These are phyloP conservation scores for Eleusine coracana DNA, from an alignment of 176 grass and related monocot genomes.

Conservation along the genomic window DNA sequence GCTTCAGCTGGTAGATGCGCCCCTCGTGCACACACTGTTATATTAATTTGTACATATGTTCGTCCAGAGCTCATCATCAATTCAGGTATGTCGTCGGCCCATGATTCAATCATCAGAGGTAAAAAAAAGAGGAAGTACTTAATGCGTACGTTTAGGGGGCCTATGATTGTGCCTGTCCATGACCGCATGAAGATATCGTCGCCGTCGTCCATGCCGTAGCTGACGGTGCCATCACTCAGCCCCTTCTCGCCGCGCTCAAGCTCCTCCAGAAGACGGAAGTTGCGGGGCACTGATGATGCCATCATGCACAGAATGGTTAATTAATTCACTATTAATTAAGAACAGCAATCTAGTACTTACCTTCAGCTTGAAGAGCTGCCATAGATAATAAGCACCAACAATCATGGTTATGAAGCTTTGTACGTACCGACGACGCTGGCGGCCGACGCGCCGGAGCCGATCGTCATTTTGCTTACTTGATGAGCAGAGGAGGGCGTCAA, in stretches of 20 bases:
- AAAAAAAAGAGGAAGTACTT: too few species aligned
- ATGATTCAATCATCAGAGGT: too few species aligned
- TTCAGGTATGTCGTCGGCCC: too few species aligned
- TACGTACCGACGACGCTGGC: slow-evolving; percentile 31
- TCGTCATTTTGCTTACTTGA: slow-evolving; percentile 18
- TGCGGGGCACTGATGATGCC: slow-evolving; percentile 43
- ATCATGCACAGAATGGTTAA: too few species aligned
- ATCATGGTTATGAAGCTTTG: too few species aligned
- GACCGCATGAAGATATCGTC: slow-evolving; percentile 86
- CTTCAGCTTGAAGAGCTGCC: too few species aligned
- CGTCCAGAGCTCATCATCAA: too few species aligned
- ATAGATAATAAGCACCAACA: too few species aligned
- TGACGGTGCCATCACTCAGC: slow-evolving; percentile 59
- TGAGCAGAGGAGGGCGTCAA: not conserved
- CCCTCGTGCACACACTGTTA: slow-evolving; percentile 57
- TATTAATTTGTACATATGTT: too few species aligned
- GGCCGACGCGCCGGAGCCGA: slow-evolving; percentile 20
- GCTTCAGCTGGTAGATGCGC: slow-evolving; percentile 63
- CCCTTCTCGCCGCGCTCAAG: slow-evolving; percentile 67
- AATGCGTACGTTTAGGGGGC: slow-evolving; percentile 54
- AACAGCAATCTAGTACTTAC: too few species aligned
- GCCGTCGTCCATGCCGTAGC: slow-evolving; percentile 64
- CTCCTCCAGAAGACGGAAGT: slow-evolving; percentile 62
- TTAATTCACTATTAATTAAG: too few species aligned
- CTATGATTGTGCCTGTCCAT: slow-evolving; percentile 75